Evolutionary conservation across 768 basidiomycete species (phyloP), one percentile per base, ranked within the genome.

Genomic region (Porphyrellus cyaneotinctus): DNA sequence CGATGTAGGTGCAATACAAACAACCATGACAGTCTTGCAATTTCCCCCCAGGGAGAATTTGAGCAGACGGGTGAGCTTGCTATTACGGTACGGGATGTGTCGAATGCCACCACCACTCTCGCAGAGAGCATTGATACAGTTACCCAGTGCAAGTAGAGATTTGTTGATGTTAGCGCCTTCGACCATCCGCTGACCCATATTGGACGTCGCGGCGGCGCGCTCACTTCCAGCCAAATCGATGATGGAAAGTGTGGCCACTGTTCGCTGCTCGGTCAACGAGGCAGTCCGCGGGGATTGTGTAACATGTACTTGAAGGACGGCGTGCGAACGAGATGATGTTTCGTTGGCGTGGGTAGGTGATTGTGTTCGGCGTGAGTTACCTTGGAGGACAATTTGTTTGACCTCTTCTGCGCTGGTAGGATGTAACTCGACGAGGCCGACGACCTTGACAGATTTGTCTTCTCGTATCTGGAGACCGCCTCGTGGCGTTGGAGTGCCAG

Each of bases 111-210:
- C 88, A 7, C 91, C 91, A 51, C 91, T 92, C 70, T 95, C 91
- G 74, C 95, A 97, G 45, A 99, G 85, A 7, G 97, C 95, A 61
- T 97, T 97, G 73, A 99, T 98, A 71, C 95, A 98, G 71, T 97
- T 97, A 26, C 94, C 94, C 31, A 99, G 83, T 8, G 97, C 94
- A 49, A 99, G 85, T 20, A 99, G 83, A 28, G 95, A 97, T 69
- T 97, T 95, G 74, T 99, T 99, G 75, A 99, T 99, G 67, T 98
- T 97, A 52, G 95, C 95, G 32, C 97, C 97, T 68, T 99, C 97
- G 33, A 95, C 85, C 90, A 98, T 95, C 18, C 97, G 87, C 63
- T 95, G 89, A 26, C 97, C 97, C 87, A 97, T 95, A 70, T 99
- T 99, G 33, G 81, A 85, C 8, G 95, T 98, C 0, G 94, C 97